These are phyloP conservation scores for Trichosporon asahii DNA, from an alignment of 1,284 basidiomycete species.

Conservation along the genomic window DNA sequence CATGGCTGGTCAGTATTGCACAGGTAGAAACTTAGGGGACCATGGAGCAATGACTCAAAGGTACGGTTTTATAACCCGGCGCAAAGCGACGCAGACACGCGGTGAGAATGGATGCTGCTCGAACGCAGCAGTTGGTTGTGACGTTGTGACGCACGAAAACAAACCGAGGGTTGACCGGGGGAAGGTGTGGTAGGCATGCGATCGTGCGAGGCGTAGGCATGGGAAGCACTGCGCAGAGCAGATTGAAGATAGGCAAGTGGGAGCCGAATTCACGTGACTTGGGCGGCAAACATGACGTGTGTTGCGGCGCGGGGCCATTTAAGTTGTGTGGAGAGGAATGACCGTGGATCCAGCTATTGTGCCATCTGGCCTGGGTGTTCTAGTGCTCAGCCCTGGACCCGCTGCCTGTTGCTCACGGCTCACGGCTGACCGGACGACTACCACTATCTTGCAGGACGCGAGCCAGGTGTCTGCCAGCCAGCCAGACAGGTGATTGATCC, in stretches of 20 bases:
- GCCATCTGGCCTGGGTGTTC: not conserved
- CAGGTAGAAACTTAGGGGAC: not conserved
- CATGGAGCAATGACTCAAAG: not conserved
- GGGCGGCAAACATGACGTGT: conserved; percentile 1
- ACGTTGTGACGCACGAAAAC: not conserved
- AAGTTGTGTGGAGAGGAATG: not conserved
- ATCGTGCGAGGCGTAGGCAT: not conserved
- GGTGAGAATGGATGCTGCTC: conserved; percentile 8
- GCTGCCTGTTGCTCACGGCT: too few species aligned
- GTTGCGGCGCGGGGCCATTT: not conserved
- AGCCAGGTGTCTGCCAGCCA: not conserved
- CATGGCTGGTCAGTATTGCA: conserved; percentile 30
- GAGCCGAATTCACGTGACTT: not conserved
- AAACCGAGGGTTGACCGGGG: not conserved
- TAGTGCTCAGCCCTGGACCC: too few species aligned
- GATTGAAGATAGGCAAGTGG: not conserved
- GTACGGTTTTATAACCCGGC: not conserved
- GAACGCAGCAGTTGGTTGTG: not conserved
- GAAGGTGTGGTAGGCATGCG: not conserved
- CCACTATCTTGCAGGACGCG: too few species aligned
- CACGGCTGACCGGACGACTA: too few species aligned
- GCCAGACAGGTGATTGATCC: conserved; percentile 1
- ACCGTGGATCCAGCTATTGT: not conserved
- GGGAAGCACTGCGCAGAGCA: not conserved
- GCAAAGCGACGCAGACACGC: not conserved